These are phyloP conservation scores for Pythium biforme DNA, from an alignment of 352 stramenopile species.

Conservation along the genomic window DNA sequence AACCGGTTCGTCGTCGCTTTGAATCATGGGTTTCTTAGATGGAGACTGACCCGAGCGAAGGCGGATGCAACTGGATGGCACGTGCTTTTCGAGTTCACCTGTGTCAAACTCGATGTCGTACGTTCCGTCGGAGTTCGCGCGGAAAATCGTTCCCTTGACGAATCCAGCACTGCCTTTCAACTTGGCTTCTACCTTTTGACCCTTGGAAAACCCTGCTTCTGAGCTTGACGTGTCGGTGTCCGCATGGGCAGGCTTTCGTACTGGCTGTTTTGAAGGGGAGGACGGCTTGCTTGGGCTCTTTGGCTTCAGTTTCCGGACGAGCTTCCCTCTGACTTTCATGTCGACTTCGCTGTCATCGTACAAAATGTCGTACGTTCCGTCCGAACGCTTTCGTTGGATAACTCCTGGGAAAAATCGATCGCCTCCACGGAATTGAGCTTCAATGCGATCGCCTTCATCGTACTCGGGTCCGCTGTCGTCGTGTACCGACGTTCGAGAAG, in stretches of 20 bases:
- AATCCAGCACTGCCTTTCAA: slow-evolving; percentile 46
- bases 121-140: slow-evolving; percentile 48
- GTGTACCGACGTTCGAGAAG: slow-evolving; percentile 18
- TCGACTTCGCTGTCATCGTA: slow-evolving; percentile 73
- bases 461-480: slow-evolving; percentile 30
- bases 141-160: slow-evolving; percentile 48
- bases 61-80: slow-evolving; percentile 39
- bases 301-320: slow-evolving; percentile 37
- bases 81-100: slow-evolving; percentile 52
- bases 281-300: slow-evolving; percentile 37
- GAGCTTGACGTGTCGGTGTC: slow-evolving; percentile 35
- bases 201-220: slow-evolving; percentile 42
- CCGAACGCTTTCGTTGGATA: slow-evolving; percentile 46
- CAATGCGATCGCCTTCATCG: slow-evolving; percentile 42
- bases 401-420: slow-evolving; percentile 42
- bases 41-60: slow-evolving; percentile 22
- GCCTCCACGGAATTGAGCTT: slow-evolving; percentile 42
- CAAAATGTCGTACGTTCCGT: slow-evolving; percentile 68
- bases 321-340: slow-evolving; percentile 41
- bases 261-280: slow-evolving; percentile 8
- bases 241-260: slow-evolving; percentile 11
- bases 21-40: slow-evolving; percentile 35
- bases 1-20: slow-evolving; percentile 48
- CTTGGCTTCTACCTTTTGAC: slow-evolving; percentile 56
- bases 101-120: slow-evolving; percentile 67